Conservation (phyloP, 192 early-diverging fungal species). For the Umbelopsis ramanniana region DNA sequence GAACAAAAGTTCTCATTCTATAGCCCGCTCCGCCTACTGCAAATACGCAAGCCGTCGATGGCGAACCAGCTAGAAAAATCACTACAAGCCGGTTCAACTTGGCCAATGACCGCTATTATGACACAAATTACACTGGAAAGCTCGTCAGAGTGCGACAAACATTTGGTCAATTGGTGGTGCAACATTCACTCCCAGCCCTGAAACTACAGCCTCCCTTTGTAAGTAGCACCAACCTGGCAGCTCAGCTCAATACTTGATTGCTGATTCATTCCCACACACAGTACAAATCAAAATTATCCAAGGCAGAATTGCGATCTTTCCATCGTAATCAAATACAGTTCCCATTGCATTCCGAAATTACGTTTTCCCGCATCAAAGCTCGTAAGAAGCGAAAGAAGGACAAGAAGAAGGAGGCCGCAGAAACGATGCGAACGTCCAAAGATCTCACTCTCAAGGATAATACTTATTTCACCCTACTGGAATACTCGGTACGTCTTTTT, state of each 20-base stretch:
- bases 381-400: conserved; percentile 78
- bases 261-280: too few species aligned
- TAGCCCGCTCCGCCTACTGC: not conserved
- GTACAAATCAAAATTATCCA: conserved; percentile 85
- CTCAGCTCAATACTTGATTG: too few species aligned
- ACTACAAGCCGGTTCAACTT: conserved; percentile 84
- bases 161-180: conserved; percentile 81
- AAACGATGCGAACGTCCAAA: conserved; percentile 78
- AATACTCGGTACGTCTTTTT: conserved; percentile 75
- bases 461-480: conserved; percentile 79
- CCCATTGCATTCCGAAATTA: conserved; percentile 58
- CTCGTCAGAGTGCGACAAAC: conserved; percentile 84
- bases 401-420: conserved; percentile 67
- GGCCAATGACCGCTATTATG: conserved; percentile 89
- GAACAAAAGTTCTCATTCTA: too few species aligned
- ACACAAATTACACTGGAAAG: conserved; percentile 64
- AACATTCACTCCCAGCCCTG: conserved; percentile 88
- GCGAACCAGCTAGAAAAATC: conserved; percentile 59
- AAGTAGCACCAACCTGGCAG: conserved; percentile 24
- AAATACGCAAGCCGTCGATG: conserved; percentile 43
- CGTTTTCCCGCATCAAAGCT: conserved; percentile 76
- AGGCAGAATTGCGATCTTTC: conserved; percentile 83
- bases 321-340: conserved; percentile 84
- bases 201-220: conserved; percentile 77
- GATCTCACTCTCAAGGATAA: conserved; percentile 91